Evolutionary conservation across 2,329 filamentous ascomycete species (phyloP), one percentile per base, ranked within the genome.

Genomic region (Colletotrichum musicola): DNA sequence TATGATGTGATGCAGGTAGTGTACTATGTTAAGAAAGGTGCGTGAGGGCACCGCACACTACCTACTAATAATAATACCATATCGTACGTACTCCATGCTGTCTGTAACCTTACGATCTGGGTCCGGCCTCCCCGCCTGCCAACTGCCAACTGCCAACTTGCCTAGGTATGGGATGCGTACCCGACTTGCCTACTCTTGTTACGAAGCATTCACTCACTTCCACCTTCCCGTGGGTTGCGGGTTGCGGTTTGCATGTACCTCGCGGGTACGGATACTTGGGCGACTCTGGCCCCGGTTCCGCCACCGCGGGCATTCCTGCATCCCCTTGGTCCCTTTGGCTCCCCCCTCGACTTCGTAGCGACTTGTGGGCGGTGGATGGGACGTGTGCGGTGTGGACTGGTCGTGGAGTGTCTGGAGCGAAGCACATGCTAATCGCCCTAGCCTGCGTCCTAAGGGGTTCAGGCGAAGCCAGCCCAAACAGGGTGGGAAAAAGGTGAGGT

Each of bases 291-390:
- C 64, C 57, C 18, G 40, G 53, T 49, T 61, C 60, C 64, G 60
- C 64, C 60, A 68, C 54, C 64, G 54, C 53, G 54, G 44, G 53
- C 64, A 68, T 68, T 68, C 60, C 64, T 68, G 60, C 60, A 53
- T 58, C 60, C 62, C 61, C 27, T 60, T 50, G 57, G 57, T 60
- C 18, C 13, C 57, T 27, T 67, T 56, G 38, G 53, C 60, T 57
- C 46, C 35, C 35, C 47, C 56, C 58, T 59, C 54, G 60, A 67
- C 64, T 57, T 57, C 18, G 44, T 47, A 27, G 56, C 20, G 46
- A 40, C 46, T 42, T 27, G n/a, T 13, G 14, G 30, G 53, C 20
- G 40, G 54, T 27, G 13, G 55, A 58, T 10, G 30, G 13, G 16
- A 46, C 44, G 16, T 46, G 44, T 18, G 46, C 16, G 46, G 46